Percentiles rank a stretch among this genome's conserved stretches.
These are phyloP conservation scores for Colletotrichum tamarilloi DNA, from an alignment of 2,329 filamentous ascomycete genomes.

Conservation along the genomic window DNA sequence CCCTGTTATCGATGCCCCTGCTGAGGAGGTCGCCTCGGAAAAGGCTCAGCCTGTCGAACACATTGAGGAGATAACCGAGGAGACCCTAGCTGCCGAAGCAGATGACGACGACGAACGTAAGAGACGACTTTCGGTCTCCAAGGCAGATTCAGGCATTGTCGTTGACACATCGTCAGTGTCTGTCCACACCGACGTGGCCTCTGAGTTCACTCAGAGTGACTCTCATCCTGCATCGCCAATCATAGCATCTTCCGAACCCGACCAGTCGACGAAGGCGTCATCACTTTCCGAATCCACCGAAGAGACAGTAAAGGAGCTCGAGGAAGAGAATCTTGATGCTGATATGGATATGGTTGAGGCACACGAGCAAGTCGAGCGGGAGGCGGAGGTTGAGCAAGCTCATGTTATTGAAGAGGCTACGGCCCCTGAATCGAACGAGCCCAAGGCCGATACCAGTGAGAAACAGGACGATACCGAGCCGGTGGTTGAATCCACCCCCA, in stretches of 20 bases:
- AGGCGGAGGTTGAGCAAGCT: background rate
- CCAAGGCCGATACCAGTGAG: conserved; percentile 12
- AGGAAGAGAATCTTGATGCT: conserved; percentile 38
- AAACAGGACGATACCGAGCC: conserved; percentile 37
- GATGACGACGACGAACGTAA: conserved; percentile 38
- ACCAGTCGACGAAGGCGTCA: conserved; percentile 71
- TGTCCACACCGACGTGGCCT: conserved; percentile 57
- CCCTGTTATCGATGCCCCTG: conserved; percentile 40
- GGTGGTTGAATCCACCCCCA: background rate
- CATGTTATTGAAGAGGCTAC: background rate
- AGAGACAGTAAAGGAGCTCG: conserved; percentile 61
- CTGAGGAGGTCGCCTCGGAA: conserved; percentile 33
- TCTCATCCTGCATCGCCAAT: conserved; percentile 69
- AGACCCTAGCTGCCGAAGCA: conserved; percentile 39
- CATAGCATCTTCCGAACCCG: conserved; percentile 64
- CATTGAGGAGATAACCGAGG: conserved; percentile 38
- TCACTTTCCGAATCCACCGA: conserved; percentile 73
- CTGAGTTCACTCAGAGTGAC: conserved; percentile 62
- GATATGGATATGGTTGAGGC: conserved; percentile 17
- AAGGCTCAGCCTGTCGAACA: conserved; percentile 36
- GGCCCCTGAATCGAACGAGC: background rate
- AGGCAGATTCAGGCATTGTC: conserved; percentile 66
- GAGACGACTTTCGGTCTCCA: conserved; percentile 52
- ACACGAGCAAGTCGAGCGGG: conserved; percentile 36
- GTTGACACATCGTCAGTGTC: conserved; percentile 58